Evolutionary conservation across 108 stramenopile genomes (phyloP), one percentile per base, ranked within the genome.

Genomic region (Nitzschia sp.): DNA sequence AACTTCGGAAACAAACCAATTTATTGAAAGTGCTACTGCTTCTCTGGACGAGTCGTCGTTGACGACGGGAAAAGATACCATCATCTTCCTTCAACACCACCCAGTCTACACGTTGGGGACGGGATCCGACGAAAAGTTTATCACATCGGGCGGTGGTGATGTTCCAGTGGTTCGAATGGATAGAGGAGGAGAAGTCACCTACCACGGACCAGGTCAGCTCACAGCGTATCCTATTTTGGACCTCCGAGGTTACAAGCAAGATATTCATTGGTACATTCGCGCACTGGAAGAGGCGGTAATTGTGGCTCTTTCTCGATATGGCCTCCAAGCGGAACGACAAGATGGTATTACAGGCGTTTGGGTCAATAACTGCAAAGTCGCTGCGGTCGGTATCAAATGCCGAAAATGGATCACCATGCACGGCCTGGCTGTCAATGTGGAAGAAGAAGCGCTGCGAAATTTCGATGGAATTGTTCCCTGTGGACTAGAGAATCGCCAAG

Each of bases 161-260:
- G 82, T 92, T 22, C 82, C 79, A 15, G 75, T 83, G 0, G 69
- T 92, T 35, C 81, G 94, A 27, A 93, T 93, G 57, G 96, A 98
- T 66, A 78, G 98, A 58, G 98, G 98, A 11, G 98, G 98, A 4
- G 96, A 98, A 61, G 96, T 98, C 13, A 99, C 98, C 2, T 99
- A 91, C 58, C 98, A 99, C 77, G 97, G 98, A 9, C 98, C 98
- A 11, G 98, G 97, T 15, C 98, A 99, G 73, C 64, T 99, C 19
- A 88, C 91, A 1, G 83, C 90, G 17, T 99, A 99, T 83, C 98
- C 97, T 13, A 83, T 99, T 31, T 60, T 99, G 25, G 91, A 97
- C 73, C 85, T 99, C 62, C 68, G 90, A 46, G 63, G 80, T 3
- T 95, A 96, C 76, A 87, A 80, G 30, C 85, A 96, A 75, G 98